A percentile compares a stretch with the other conserved stretches of the same genome.
These are phyloP conservation scores for Phytophthora cryptogea DNA, from an alignment of 352 stramenopile species.

Conservation along the genomic window DNA sequence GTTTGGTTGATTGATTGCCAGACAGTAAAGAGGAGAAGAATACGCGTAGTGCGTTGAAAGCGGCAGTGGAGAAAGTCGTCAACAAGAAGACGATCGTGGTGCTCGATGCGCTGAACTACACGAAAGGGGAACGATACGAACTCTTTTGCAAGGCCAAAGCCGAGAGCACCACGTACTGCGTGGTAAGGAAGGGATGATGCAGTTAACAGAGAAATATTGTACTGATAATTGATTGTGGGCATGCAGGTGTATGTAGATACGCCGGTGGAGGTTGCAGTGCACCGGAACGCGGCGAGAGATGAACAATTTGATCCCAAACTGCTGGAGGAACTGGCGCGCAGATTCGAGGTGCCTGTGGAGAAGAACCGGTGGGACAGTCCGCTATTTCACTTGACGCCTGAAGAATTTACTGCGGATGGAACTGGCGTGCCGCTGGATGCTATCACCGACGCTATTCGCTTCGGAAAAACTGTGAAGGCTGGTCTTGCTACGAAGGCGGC, in stretches of 20 bases:
- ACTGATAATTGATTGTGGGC: not conserved
- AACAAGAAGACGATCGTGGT: conserved; percentile 84
- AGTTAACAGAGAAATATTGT: not conserved
- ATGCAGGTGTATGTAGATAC: conserved; percentile 74
- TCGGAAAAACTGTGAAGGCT: conserved; percentile 71
- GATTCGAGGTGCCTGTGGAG: conserved; percentile 92
- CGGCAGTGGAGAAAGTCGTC: conserved; percentile 64
- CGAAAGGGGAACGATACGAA: conserved; percentile 95
- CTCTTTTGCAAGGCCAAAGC: conserved; percentile 94
- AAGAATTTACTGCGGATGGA: conserved; percentile 40
- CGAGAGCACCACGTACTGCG: conserved; percentile 90
- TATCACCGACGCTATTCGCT: conserved; percentile 62
- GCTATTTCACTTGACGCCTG: conserved; percentile 72
- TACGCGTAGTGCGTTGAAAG: conserved; percentile 67
- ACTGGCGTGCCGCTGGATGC: conserved; percentile 42
- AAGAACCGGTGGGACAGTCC: conserved; percentile 95
- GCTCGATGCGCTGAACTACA: conserved; percentile 95
- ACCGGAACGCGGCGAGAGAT: conserved; percentile 50
- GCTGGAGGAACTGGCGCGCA: conserved; percentile 84
- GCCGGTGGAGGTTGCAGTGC: conserved; percentile 54
- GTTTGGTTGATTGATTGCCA: conserved; percentile 19
- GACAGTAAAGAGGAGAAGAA: conserved; percentile 71
- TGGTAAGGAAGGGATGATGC: conserved; percentile 37
- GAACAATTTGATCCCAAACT: conserved; percentile 52
- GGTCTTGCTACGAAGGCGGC: conserved; percentile 68